These are phyloP conservation scores for Aspergillus sp. DNA, from an alignment of 2,329 filamentous ascomycete species.

Conservation along the genomic window DNA sequence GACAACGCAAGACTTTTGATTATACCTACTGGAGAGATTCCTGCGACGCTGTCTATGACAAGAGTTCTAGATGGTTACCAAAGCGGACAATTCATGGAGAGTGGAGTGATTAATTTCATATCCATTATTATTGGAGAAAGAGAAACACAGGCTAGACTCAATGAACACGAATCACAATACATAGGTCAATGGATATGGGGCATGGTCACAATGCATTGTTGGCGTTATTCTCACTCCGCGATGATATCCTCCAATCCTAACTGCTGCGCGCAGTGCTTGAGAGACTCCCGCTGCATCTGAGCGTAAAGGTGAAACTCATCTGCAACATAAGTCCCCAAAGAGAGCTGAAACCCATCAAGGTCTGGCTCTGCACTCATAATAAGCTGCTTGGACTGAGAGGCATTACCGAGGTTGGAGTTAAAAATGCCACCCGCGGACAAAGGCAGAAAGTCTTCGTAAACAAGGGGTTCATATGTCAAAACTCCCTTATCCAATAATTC, in stretches of 20 bases:
- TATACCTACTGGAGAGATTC: too few relatives aligned
- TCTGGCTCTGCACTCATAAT: conserved; percentile 20
- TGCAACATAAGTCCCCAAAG: conserved; percentile 12
- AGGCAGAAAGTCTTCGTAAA: conserved; percentile 49
- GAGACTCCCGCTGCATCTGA: conserved; percentile 16
- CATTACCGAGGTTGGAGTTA: conserved; percentile 34
- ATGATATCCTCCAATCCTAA: conserved; percentile 7
- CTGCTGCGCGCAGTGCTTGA: conserved; percentile 15
- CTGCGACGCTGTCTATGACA: too few relatives aligned
- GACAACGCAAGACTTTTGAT: too few relatives aligned
- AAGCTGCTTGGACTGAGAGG: conserved; percentile 14
- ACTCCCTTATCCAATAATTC: conserved; percentile 23
- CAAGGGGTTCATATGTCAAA: conserved; percentile 38
- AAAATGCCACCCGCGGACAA: conserved; percentile 48
- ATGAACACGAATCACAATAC: too few relatives aligned
- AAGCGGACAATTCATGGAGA: too few relatives aligned
- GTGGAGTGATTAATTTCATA: too few relatives aligned
- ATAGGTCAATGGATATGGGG: too few relatives aligned
- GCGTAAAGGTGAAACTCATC: conserved; percentile 23
- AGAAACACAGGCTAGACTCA: too few relatives aligned
- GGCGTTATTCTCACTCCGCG: background rate
- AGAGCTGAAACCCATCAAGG: conserved; percentile 19
- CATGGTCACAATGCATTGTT: too few relatives aligned
- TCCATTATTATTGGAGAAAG: too few relatives aligned
- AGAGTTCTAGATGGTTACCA: too few relatives aligned